Conservation (phyloP, 805 yeast genomes). For the Candida verbasci region DNA sequence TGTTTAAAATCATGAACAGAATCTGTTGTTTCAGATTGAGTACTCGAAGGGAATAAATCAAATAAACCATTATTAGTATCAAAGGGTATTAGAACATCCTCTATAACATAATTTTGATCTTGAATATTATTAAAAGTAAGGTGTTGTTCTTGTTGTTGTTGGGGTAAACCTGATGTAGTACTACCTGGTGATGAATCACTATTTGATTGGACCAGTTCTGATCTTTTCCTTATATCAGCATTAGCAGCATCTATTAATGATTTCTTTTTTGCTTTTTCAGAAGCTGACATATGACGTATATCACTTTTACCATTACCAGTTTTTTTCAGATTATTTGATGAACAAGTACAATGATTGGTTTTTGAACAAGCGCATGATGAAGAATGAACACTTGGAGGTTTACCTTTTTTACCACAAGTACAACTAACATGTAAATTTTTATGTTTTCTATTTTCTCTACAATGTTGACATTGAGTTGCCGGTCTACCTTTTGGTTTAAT, state of each 20-base stretch:
- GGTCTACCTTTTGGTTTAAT: slow-evolving; percentile 98
- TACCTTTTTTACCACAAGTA: slow-evolving; percentile 57
- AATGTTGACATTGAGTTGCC: slow-evolving; percentile 83
- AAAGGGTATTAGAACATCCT: slow-evolving; percentile 27
- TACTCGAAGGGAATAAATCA: slow-evolving; percentile 19
- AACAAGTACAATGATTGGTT: slow-evolving; percentile 39
- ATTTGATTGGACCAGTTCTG: slow-evolving; percentile 4
- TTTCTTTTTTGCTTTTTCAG: slow-evolving; percentile 13
- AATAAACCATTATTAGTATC: slow-evolving; percentile 26
- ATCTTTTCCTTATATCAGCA: slow-evolving; percentile 9
- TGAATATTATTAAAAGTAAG: background rate
- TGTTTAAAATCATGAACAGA: background rate
- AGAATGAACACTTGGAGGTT: slow-evolving; percentile 34
- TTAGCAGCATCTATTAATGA: slow-evolving; percentile 12
- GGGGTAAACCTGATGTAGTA: slow-evolving; percentile 2
- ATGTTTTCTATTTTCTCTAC: slow-evolving; percentile 67
- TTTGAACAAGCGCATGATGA: slow-evolving; percentile 36
- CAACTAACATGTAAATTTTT: slow-evolving; percentile 69
- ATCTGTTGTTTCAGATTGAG: background rate
- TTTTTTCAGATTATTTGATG: slow-evolving; percentile 16
- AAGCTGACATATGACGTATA: slow-evolving; percentile 13
- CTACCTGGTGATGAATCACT: slow-evolving; percentile 5
- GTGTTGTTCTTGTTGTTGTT: slow-evolving; percentile 2
- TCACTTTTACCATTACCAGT: slow-evolving; percentile 7
- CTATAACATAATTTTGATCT: slow-evolving; percentile 19